phyloP scores from a whole-genome alignment of 2,329 filamentous ascomycete genomes.

The Eutypa lata region DNA sequence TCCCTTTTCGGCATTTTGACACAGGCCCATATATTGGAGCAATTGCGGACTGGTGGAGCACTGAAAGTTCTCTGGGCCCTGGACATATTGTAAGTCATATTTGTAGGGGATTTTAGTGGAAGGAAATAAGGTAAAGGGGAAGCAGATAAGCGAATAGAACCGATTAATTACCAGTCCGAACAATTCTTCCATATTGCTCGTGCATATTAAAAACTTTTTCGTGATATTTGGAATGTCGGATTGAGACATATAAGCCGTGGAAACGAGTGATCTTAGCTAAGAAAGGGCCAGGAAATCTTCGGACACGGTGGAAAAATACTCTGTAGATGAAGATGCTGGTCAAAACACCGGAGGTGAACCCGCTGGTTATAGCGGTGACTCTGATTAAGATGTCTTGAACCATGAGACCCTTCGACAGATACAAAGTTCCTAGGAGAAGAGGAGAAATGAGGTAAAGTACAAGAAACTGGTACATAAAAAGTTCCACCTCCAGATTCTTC shows the following conservation, averaged over 20 bases:
- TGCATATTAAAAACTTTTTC: constrained; percentile 47
- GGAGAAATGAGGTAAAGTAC: neutral
- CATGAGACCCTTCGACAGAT: constrained; percentile 1
- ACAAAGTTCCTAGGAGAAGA: neutral
- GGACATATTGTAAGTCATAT: no score
- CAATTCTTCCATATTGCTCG: constrained; percentile 46
- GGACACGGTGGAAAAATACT: constrained; percentile 36
- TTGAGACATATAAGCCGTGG: constrained; percentile 46
- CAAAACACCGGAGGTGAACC: constrained; percentile 14
- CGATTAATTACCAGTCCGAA: constrained; percentile 19
- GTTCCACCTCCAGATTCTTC: constrained; percentile 3
- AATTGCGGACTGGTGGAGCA: constrained; percentile 19
- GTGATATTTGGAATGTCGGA: constrained; percentile 51
- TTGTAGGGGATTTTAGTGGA: no score
- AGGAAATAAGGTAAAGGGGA: no score
- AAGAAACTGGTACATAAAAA: constrained; percentile 5
- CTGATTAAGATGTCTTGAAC: neutral
- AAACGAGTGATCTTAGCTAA: constrained; percentile 36
- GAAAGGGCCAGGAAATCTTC: constrained; percentile 39
- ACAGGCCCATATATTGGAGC: constrained; percentile 31
- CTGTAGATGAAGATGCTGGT: constrained; percentile 34
- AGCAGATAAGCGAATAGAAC: neutral
- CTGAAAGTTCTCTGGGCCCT: constrained; percentile 33
- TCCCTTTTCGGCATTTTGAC: constrained; percentile 35
- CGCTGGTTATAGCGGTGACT: constrained; percentile 2